Conservation (phyloP, 208 protist genomes). For the Lotmaria passim region DNA sequence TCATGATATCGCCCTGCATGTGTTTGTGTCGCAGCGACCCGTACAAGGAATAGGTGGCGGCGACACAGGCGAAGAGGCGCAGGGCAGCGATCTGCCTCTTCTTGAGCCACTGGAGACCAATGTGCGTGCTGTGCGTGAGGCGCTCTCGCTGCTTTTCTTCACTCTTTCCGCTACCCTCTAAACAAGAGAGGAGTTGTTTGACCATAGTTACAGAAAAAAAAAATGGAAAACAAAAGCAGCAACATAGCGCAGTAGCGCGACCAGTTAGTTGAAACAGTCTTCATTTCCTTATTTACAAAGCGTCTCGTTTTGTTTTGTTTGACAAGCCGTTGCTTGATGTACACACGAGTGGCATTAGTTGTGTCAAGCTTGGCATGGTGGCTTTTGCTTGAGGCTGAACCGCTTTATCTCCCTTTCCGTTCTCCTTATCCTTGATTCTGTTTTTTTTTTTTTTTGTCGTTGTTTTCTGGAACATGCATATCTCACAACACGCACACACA, state of each 20-base stretch:
- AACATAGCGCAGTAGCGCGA: too few relatives aligned
- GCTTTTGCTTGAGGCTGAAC: not conserved
- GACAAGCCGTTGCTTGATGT: too few relatives aligned
- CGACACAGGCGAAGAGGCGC: not conserved
- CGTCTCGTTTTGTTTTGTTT: too few relatives aligned
- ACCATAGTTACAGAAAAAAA: not conserved
- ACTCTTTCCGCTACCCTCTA: constrained; percentile 22
- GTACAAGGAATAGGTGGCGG: too few relatives aligned
- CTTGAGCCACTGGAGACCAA: constrained; percentile 31
- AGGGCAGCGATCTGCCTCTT: not conserved
- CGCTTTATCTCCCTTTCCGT: not conserved
- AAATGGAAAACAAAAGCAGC: constrained; percentile 5
- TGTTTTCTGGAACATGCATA: too few relatives aligned
- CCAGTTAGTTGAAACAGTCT: too few relatives aligned
- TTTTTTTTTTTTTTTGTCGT: constrained; percentile 14
- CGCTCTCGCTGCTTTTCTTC: constrained; percentile 16
- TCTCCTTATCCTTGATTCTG: constrained; percentile 1
- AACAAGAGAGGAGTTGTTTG: not conserved
- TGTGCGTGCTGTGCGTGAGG: constrained; percentile 23
- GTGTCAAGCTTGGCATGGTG: too few relatives aligned
- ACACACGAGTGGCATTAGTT: too few relatives aligned
- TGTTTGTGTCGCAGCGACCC: constrained; percentile 4
- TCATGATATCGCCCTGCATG: constrained; percentile 4
- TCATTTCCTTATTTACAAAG: too few relatives aligned
- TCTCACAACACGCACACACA: too few relatives aligned